Percentiles rank a stretch among this genome's conserved stretches.
phyloP scores from a whole-genome alignment of 75 land plant genomes.

The Ceratopteris richardii region DNA sequence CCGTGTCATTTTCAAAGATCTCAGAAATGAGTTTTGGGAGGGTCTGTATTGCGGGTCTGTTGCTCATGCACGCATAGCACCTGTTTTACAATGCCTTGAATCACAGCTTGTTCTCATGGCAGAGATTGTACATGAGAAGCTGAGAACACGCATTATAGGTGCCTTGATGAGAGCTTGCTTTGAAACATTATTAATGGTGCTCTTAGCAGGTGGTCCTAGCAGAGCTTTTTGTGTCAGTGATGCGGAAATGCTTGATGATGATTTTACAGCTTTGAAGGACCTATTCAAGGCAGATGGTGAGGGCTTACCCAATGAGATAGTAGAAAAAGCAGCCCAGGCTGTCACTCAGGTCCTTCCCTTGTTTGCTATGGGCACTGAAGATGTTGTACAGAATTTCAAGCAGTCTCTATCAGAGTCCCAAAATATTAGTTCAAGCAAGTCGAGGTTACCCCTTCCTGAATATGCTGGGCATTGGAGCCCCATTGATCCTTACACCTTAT shows the following conservation, averaged over 20 bases:
- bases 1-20: constrained; percentile 61
- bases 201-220: constrained; percentile 85
- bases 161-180: constrained; percentile 82
- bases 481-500: constrained; percentile 75
- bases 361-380: constrained; percentile 56
- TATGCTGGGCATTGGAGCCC: constrained; percentile 79
- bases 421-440: constrained; percentile 40
- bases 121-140: constrained; percentile 41
- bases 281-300: constrained; percentile 84
- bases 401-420: constrained; percentile 31
- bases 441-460: constrained; percentile 64
- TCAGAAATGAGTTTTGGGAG: constrained; percentile 66
- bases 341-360: constrained; percentile 63
- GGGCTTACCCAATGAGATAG: constrained; percentile 65
- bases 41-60: constrained; percentile 66
- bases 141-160: constrained; percentile 64
- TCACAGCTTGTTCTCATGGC: constrained; percentile 48
- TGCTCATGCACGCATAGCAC: constrained; percentile 55
- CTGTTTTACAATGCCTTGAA: constrained; percentile 58
- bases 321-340: constrained; percentile 53
- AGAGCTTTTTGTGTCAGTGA: constrained; percentile 60
- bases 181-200: constrained; percentile 78
- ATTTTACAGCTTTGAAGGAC: constrained; percentile 60
- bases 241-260: constrained; percentile 75
- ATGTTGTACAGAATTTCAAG: constrained; percentile 52